phyloP scores from a whole-genome alignment of 192 early-diverging fungal species.

The Thamnidium elegans region DNA sequence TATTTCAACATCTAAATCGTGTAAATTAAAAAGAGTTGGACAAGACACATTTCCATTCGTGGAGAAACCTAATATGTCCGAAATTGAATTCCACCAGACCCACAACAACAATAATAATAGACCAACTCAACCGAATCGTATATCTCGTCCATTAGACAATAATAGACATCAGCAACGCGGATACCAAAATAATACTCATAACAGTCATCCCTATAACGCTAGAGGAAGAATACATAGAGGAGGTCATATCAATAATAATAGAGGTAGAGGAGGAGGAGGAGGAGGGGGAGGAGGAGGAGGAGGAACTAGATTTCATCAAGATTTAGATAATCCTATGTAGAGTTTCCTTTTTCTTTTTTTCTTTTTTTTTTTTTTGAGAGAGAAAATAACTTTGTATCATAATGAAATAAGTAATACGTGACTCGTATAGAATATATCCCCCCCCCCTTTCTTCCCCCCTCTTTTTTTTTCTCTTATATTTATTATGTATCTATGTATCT shows the following conservation, averaged over 20 bases:
- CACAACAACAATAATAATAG: not conserved
- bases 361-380: too few relatives aligned
- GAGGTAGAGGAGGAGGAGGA: not conserved
- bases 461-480: not conserved
- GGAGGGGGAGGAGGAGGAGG: not conserved
- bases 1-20: constrained; percentile 47
- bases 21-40: constrained; percentile 57
- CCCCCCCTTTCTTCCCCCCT: too few relatives aligned
- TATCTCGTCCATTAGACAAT: not conserved
- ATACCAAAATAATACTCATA: too few relatives aligned
- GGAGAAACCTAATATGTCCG: constrained; percentile 39
- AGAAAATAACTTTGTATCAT: too few relatives aligned
- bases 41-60: constrained; percentile 43
- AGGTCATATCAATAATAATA: not conserved
- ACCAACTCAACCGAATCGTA: too few relatives aligned
- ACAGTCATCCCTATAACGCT: not conserved
- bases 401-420: too few relatives aligned
- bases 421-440: too few relatives aligned
- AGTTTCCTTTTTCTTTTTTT: not conserved
- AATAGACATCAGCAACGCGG: too few relatives aligned
- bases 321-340: constrained; percentile 3
- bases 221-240: not conserved
- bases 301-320: constrained; percentile 2
- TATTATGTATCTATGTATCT: not conserved
- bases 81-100: constrained; percentile 1